Base-by-base conservation (phyloP, 768 basidiomycete species). In the Amanita jacksonii region DNA sequence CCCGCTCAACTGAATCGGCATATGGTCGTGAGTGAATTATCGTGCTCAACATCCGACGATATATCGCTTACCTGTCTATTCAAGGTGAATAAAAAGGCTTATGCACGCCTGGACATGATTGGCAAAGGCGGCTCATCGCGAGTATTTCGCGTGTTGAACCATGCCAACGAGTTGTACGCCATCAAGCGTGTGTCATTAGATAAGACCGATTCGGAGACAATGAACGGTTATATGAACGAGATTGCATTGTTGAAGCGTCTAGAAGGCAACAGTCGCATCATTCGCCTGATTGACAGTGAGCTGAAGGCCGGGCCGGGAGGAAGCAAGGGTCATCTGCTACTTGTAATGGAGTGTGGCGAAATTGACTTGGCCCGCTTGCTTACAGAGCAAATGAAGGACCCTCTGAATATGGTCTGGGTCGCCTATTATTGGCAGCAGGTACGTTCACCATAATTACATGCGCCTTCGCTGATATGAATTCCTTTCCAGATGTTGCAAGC, bases 371-470 rank as follows among this genome's bases (percentile, higher is more conserved):
- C 91, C 31, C 76, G 76, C 51, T 62, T 99, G 45, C 61, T 99
- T 47, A 76, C 77, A 49, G 89, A 94, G 55, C 85, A 90, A 60
- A 74, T 82, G 62, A 85, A 80, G 53, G 81, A 91, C 55, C 72
- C 83, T 0, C 53, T 96, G 59, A 87, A 94, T 62, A 85, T 93
- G 76, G 85, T 93, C 45, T 94, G 93, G 78, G 76, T 97, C 24
- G 81, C 89, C 13, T 86, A 91, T 59, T 94, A 91, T 56, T 99
- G 93, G 91, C 87, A 96, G 57, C 94, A 98, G 77, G 92, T 89
- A 48, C 19, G 72, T 60, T 13, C 5, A 20, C 13, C 0, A 24
- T 15, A 19, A 25, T n/a, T 2, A 2, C 27, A 34, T 23, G 23
- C 19, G n/a, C n/a, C 24, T 13, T 28, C 27, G 6, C 33, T 16